Conservation (phyloP, 2,329 filamentous ascomycete genomes). For the Ilyonectria mors-panacis region DNA sequence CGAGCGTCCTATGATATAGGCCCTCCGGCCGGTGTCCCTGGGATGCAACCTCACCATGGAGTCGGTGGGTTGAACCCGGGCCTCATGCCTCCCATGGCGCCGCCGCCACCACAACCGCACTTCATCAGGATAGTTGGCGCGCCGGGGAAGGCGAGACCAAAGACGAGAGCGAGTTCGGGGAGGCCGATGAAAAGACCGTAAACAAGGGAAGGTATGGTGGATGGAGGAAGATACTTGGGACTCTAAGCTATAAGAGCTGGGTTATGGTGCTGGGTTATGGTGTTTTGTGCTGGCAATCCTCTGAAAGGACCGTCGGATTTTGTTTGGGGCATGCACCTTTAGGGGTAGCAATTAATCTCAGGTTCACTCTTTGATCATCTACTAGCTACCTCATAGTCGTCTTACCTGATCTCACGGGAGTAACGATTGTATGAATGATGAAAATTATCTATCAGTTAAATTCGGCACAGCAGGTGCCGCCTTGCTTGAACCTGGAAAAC, state of each 20-base stretch:
- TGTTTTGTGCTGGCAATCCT: not conserved
- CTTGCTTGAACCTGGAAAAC: not conserved
- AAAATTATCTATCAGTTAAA: not conserved
- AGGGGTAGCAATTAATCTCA: not conserved
- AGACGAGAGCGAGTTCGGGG: constrained; percentile 27
- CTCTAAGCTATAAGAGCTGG: not conserved
- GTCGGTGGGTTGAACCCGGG: constrained; percentile 16
- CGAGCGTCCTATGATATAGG: constrained; percentile 7
- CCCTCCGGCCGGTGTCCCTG: constrained; percentile 6
- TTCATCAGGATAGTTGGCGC: constrained; percentile 24
- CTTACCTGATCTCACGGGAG: not conserved
- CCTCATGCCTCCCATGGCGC: constrained; percentile 27
- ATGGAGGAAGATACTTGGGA: not conserved
- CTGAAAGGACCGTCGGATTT: not conserved
- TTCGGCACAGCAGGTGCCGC: not conserved
- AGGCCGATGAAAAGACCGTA: constrained; percentile 22
- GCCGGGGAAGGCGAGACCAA: constrained; percentile 14
- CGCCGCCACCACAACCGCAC: constrained; percentile 23
- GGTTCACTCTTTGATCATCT: not conserved
- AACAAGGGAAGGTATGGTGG: not conserved
- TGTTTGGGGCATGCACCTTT: not conserved
- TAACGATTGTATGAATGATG: not conserved
- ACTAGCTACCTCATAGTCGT: not conserved
- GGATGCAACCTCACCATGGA: constrained; percentile 5
- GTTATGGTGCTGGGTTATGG: constrained; percentile 3